Evolutionary conservation across 164 flowering plant genomes (phyloP).

Genomic region (Stephania japonica): DNA sequence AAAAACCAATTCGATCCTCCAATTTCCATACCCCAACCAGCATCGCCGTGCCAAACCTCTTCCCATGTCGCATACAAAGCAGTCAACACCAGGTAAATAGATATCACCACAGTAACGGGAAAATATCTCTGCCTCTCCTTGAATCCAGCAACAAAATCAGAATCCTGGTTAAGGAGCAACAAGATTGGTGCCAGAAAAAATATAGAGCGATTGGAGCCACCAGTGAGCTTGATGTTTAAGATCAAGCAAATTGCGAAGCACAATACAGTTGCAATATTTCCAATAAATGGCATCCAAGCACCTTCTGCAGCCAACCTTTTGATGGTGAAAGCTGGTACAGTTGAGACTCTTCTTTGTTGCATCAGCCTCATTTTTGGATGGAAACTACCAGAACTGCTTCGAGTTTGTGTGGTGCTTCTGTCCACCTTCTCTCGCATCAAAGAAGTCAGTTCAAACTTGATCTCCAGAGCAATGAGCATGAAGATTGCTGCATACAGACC

Average conservation of each 20-base stretch:
- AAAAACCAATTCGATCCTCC: constrained; percentile 96
- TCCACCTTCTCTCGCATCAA: constrained; percentile 71
- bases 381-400: constrained; percentile 34
- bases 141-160: constrained; percentile 89
- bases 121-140: constrained; percentile 94
- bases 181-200: constrained; percentile 89
- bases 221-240: constrained; percentile 72
- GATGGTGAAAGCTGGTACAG: constrained; percentile 64
- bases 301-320: constrained; percentile 90
- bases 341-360: constrained; percentile 74
- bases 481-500: constrained; percentile 93
- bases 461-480: constrained; percentile 89
- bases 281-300: constrained; percentile 99
- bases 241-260: constrained; percentile 89
- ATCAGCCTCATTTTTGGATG: constrained; percentile 70
- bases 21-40: constrained; percentile 82
- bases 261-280: constrained; percentile 88
- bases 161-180: constrained; percentile 90
- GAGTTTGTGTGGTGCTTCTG: constrained; percentile 37
- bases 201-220: constrained; percentile 89
- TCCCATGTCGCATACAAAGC: constrained; percentile 83
- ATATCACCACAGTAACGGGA: constrained; percentile 71
- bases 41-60: constrained; percentile 84
- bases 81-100: constrained; percentile 64
- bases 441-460: constrained; percentile 86